Percentiles rank a stretch among this genome's conserved stretches.
Evolutionary conservation across 768 basidiomycete species (phyloP).

Genomic region (Rhodocollybia butyracea): DNA sequence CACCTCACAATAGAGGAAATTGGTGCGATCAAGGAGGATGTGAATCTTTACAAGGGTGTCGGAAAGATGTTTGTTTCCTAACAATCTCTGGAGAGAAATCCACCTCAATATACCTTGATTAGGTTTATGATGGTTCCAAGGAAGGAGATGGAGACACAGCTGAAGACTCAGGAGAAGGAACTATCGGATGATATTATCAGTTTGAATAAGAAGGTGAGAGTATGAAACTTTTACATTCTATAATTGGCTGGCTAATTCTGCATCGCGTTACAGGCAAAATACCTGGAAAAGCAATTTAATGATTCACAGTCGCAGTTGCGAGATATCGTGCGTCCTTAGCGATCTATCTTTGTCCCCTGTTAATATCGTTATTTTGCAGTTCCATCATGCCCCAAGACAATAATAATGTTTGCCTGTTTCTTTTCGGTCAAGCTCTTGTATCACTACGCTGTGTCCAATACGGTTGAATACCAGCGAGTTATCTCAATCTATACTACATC

Average conservation of each 20-base stretch:
- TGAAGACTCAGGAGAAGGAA: constrained; percentile 78
- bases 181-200: constrained; percentile 78
- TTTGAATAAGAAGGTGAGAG: constrained; percentile 78
- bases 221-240: neutral
- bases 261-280: constrained; percentile 64
- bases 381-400: constrained; percentile 43
- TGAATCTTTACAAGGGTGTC: constrained; percentile 90
- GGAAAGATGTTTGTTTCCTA: constrained; percentile 75
- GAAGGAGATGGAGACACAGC: constrained; percentile 69
- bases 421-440: too few species aligned
- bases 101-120: constrained; percentile 3
- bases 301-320: constrained; percentile 85
- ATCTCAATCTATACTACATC: too few species aligned
- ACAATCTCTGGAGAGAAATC: neutral
- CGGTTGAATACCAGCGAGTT: too few species aligned
- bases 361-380: constrained; percentile 31
- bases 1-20: constrained; percentile 89
- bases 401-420: too few species aligned
- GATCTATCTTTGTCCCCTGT: neutral
- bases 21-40: constrained; percentile 60
- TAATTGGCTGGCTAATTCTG: constrained; percentile 3
- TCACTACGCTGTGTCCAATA: too few species aligned
- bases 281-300: constrained; percentile 89
- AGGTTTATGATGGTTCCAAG: constrained; percentile 93
- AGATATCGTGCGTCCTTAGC: constrained; percentile 64